Evolutionary conservation across 768 basidiomycete species (phyloP), one percentile per base, ranked within the genome.

Genomic region (Lactarius evosmus): DNA sequence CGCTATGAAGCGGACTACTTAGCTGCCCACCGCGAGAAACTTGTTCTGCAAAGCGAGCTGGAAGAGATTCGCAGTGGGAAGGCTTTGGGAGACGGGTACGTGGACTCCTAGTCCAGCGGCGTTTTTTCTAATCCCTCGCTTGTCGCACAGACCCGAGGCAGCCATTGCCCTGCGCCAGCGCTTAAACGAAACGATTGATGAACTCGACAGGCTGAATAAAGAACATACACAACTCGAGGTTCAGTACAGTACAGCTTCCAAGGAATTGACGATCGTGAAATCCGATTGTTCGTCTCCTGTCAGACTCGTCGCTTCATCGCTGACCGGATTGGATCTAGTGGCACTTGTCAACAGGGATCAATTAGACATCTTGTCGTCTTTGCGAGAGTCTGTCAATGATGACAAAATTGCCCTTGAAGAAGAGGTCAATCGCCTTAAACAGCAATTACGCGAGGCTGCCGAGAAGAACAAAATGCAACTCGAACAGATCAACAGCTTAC

Each of bases 321-420:
- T 68, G 14, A 16, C 52, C 38, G n/a, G n/a, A 5, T 16, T 58
- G 5, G 1, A 52, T 36, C 14, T 70, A 96, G 95, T 98, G 71
- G 90, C 85, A 51, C 82, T 98, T 50, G 89, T 98, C 51, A 91
- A 94, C 78, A 93, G 92, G 73, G 94, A 97, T 72, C 93, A 98
- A 73, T 78, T 95, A 25, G 95, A 95, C 58, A 93, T 95, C 62
- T 85, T 98, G 34, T 82, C 87, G 2, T 86, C 86, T 7, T 77
- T 97, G 30, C 87, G 95, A 46, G 92, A 93, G 63, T 93, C 91
- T 1, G 91, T 96, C 49, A 89, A 88, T 71, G 88, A 91, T 72
- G 95, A 98, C 74, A 94, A 94, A 74, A 80, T 81, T 14, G 83
- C 78, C 16, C 80, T 95, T 11, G 90, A 91, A 71, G 78, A 76